Evolutionary conservation across 2,329 filamentous ascomycete species (phyloP), one percentile per base, ranked within the genome.

Genomic region (Teratosphaeria nubilosa): DNA sequence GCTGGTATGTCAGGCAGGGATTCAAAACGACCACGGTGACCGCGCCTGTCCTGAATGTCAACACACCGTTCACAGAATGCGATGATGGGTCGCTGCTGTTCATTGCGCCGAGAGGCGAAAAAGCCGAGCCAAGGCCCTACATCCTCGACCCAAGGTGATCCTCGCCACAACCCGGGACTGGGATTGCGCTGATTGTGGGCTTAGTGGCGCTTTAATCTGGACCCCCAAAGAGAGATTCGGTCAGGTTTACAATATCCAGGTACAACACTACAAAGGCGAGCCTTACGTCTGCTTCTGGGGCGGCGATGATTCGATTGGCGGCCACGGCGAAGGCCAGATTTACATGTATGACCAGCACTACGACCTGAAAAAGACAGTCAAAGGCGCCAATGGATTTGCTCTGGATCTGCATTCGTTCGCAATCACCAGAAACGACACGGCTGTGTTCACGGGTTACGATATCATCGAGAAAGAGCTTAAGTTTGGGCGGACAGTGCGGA

Each of bases 251-350:
- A 77, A 78, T 62, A 64, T 78, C 4, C 74, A 75, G 60, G 73
- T 77, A 1, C 75, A 80, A 62, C 62, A 66, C 7, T 80, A 75
- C 61, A 72, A 71, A 58, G 76, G 73, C 1, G 64, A 77, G 59
- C 64, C 69, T 9, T 79, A 78, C 65, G 64, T 80, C 54, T 78
- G 76, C 0, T 80, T 79, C 62, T 80, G 77, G 77, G 71, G 74
- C n/a, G 78, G 78, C 11, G 67, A 76, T 16, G 73, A 77, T 62
- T 72, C 75, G 32, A 73, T 75, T n/a, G 72, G 73, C 1, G 78
- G 76, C 1, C 75, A 79, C 64, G 77, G 78, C 1, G 70, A 74
- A 37, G 78, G 77, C 13, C 68, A 68, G 56, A 76, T 77, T 60
- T 74, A 77, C 58, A 77, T 81, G 77, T 59, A 66, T 22, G 64